Evolutionary conservation across 2,329 filamentous ascomycete species (phyloP).

Genomic region (Sclerotinia minor): DNA sequence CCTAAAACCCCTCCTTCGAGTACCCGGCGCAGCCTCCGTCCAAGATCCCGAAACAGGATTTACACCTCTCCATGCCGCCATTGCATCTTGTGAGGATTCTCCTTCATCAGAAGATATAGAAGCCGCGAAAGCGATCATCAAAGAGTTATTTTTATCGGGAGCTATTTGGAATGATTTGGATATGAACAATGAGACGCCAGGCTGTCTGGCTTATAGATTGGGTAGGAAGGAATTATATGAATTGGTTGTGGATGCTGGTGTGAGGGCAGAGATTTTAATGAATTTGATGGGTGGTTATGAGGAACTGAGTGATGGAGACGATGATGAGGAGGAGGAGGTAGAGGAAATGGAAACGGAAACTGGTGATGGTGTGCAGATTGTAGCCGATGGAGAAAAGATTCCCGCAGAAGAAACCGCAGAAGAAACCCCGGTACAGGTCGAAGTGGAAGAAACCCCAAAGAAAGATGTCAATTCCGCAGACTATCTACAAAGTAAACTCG

Average conservation of each 20-base stretch:
- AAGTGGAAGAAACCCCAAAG: constrained; percentile 27
- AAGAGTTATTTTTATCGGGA: constrained; percentile 78
- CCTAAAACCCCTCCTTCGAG: constrained; percentile 40
- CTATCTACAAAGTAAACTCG: constrained; percentile 68
- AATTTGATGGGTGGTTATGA: constrained; percentile 81
- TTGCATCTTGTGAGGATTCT: constrained; percentile 56
- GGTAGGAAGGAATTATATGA: constrained; percentile 73
- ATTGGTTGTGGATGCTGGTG: constrained; percentile 83
- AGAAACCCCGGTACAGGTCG: constrained; percentile 25
- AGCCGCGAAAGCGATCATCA: constrained; percentile 66
- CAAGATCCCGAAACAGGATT: constrained; percentile 84
- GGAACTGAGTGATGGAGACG: constrained; percentile 56
- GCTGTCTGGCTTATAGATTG: constrained; percentile 75
- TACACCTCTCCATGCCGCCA: constrained; percentile 85
- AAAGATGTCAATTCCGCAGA: constrained; percentile 59
- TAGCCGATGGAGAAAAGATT: constrained; percentile 28
- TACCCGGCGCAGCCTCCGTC: constrained; percentile 61
- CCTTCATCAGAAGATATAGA: constrained; percentile 47
- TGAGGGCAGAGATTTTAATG: constrained; percentile 85
- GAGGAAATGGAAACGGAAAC: constrained; percentile 40
- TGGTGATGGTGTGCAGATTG: constrained; percentile 34
- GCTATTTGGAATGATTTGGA: constrained; percentile 98
- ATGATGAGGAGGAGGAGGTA: constrained; percentile 45
- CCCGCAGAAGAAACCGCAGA: constrained; percentile 36
- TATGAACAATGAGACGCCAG: constrained; percentile 81